Evolutionary conservation across 2,329 filamentous ascomycete genomes (phyloP).

Genomic region (Capronia epimyces): DNA sequence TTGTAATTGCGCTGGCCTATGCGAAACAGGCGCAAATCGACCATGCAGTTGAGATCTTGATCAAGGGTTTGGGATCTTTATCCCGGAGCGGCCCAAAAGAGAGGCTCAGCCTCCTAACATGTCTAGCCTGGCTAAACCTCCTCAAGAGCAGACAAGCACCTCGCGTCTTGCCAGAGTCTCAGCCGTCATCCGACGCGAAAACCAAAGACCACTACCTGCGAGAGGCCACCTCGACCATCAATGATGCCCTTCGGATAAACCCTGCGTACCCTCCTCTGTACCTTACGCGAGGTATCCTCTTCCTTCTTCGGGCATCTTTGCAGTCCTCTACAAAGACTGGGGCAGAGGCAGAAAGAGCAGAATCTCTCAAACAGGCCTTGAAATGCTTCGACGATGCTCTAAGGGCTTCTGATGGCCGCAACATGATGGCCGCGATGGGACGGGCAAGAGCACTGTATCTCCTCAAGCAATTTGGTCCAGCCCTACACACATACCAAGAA

Average conservation of each 20-base stretch:
- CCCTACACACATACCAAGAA: constrained; percentile 78
- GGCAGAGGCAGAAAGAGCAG: constrained; percentile 62
- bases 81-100: constrained; percentile 67
- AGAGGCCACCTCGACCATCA: constrained; percentile 81
- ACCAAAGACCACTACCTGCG: constrained; percentile 93
- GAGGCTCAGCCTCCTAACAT: constrained; percentile 64
- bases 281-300: constrained; percentile 82
- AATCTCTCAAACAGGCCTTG: constrained; percentile 75
- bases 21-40: constrained; percentile 93
- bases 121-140: constrained; percentile 85
- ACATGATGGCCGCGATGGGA: constrained; percentile 87
- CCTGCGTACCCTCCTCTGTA: constrained; percentile 87
- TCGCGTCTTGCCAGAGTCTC: constrained; percentile 59
- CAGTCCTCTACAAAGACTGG: constrained; percentile 66
- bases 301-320: constrained; percentile 79
- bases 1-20: constrained; percentile 94
- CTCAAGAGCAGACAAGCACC: constrained; percentile 81
- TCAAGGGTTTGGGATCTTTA: constrained; percentile 68
- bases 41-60: constrained; percentile 66
- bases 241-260: constrained; percentile 91
- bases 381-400: constrained; percentile 95
- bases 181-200: constrained; percentile 64
- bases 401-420: constrained; percentile 74
- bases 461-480: constrained; percentile 76
- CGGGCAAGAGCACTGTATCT: constrained; percentile 83